These are phyloP conservation scores for Globisporangium nagaii DNA, from an alignment of 352 stramenopile genomes.

Conservation along the genomic window DNA sequence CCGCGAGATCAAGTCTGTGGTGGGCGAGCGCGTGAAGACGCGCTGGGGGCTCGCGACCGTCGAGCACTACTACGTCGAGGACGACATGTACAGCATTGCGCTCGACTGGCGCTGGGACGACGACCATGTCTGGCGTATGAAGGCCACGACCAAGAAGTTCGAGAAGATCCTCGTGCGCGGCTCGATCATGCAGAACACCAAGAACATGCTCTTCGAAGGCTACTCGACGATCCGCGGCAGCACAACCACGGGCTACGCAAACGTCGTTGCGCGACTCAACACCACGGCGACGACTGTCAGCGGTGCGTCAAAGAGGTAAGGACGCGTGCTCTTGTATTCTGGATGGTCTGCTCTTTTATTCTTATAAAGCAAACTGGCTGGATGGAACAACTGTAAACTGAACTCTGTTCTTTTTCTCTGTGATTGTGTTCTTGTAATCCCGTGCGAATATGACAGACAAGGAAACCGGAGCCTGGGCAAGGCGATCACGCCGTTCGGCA, in stretches of 20 bases:
- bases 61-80: slow-evolving; percentile 82
- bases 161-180: slow-evolving; percentile 61
- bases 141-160: slow-evolving; percentile 88
- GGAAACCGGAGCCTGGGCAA: slow-evolving; percentile 19
- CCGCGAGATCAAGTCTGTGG: slow-evolving; percentile 78
- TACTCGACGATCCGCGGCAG: slow-evolving; percentile 71
- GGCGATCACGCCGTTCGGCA: slow-evolving; percentile 42
- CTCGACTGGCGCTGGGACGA: slow-evolving; percentile 87
- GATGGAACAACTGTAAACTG: slow-evolving; percentile 4
- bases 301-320: neutral
- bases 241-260: slow-evolving; percentile 33
- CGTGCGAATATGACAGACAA: neutral
- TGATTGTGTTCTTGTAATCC: too few relatives aligned
- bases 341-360: neutral
- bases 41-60: slow-evolving; percentile 80
- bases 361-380: neutral
- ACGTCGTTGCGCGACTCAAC: slow-evolving; percentile 57
- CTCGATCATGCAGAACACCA: slow-evolving; percentile 75
- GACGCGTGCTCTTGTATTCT: neutral
- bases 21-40: slow-evolving; percentile 80
- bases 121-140: slow-evolving; percentile 86
- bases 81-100: slow-evolving; percentile 87
- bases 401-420: neutral
- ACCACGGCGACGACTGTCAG: slow-evolving; percentile 15
- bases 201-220: slow-evolving; percentile 73